Evolutionary conservation across 2,329 filamentous ascomycete genomes (phyloP), one percentile per base, ranked within the genome.

Genomic region (Macrophomina phaseolina): DNA sequence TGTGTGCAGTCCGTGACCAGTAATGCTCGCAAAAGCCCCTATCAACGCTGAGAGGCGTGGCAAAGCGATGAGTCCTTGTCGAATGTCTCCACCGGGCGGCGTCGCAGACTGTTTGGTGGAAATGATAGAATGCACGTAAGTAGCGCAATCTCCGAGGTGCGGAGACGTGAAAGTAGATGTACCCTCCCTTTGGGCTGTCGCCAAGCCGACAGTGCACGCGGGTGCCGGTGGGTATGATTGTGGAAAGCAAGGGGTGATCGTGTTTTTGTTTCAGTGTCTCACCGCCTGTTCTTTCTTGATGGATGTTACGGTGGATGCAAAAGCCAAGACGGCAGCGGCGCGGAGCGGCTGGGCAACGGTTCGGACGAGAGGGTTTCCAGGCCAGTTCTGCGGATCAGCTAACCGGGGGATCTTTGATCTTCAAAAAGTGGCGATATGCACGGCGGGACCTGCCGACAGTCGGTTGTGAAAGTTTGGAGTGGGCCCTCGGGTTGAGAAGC

Each of bases 121-220:
- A 55, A 34, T 28, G 5, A 36, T 45, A 14, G 30, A 53, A 12
- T 53, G 18, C 30, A 55, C 32, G 38, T 12, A 36, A 16, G 11
- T 9, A 30, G 34, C 38, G 52, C 52, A 55, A 55, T 55, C 52
- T 55, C 52, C 52, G 52, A 40, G 32, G n/a, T 23, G 32, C 36
- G 6, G 28, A 23, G n/a, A 38, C 30, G 36, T 38, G 11, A 28
- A 55, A 55, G 4, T 14, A 16, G 28, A 38, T 7, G 12, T 45
- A 45, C 16, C 11, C 42, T 9, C 16, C 11, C 42, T 45, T 45
- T n/a, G 11, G 42, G 16, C 42, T 12, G 12, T 16, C 16, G 42
- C 42, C 42, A 45, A 45, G 42, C 42, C 42, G 11, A 45, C 16
- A 40, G 23, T 23, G 23, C 23, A 23, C 23, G 23, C 23, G 23